Conservation (phyloP, 371 early-diverging fungal species). For the Lichtheimia hyalospora region DNA sequence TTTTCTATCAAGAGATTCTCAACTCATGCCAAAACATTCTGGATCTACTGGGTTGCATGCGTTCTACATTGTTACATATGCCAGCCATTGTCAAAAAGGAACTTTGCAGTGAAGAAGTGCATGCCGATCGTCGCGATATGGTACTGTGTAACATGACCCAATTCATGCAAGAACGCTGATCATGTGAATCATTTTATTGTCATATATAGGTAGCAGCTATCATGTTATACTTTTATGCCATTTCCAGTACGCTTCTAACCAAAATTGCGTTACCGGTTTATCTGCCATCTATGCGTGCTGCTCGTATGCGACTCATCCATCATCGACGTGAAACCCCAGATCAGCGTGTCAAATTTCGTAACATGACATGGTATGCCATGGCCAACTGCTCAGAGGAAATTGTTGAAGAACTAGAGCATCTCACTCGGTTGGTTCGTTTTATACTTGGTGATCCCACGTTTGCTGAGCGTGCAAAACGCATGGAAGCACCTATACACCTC, state of each 20-base stretch:
- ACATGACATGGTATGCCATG: constrained; percentile 51
- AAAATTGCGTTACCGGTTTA: constrained; percentile 59
- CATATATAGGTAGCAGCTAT: constrained; percentile 38
- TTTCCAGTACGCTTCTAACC: constrained; percentile 49
- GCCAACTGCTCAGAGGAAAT: constrained; percentile 53
- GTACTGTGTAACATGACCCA: constrained; percentile 19
- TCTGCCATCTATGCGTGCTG: constrained; percentile 57
- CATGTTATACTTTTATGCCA: constrained; percentile 43
- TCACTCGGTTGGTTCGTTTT: constrained; percentile 30
- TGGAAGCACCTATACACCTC: constrained; percentile 13
- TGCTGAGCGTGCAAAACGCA: constrained; percentile 25
- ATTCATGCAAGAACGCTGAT: neutral
- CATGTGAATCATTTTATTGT: neutral
- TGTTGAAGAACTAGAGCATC: constrained; percentile 55
- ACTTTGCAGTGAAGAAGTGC: constrained; percentile 32
- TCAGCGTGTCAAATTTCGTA: constrained; percentile 35
- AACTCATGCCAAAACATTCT: constrained; percentile 54
- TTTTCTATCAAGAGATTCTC: constrained; percentile 55
- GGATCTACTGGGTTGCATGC: constrained; percentile 56
- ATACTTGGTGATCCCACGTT: constrained; percentile 45
- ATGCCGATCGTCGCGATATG: constrained; percentile 53
- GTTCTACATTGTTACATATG: constrained; percentile 51
- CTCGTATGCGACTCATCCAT: constrained; percentile 48
- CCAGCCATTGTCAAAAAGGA: constrained; percentile 45
- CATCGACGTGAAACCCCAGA: constrained; percentile 31